A percentile compares a stretch with the other conserved stretches of the same genome.
Evolutionary conservation across 164 flowering plant genomes (phyloP).

Genomic region (Nymphaea colorata): DNA sequence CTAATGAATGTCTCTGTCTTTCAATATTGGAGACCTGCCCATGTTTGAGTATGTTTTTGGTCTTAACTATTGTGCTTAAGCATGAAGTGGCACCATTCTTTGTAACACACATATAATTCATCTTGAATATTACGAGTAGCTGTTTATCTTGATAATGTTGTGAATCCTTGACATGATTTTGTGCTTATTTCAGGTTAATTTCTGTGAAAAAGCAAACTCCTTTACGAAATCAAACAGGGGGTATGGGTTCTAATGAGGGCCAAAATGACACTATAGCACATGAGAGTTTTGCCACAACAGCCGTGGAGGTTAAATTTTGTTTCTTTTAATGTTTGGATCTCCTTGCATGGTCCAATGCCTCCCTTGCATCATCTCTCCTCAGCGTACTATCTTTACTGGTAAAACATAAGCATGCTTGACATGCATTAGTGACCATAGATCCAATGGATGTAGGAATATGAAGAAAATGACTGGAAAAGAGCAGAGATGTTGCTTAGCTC

Average conservation of each 20-base stretch:
- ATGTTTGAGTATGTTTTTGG: no score
- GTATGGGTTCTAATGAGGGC: constrained; percentile 11
- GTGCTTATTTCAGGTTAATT: no score
- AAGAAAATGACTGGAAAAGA: constrained; percentile 59
- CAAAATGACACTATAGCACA: constrained; percentile 16
- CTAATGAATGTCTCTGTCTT: no score
- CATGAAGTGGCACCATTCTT: no score
- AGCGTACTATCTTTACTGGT: no score
- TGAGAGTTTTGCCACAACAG: constrained; percentile 19
- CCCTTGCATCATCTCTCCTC: no score
- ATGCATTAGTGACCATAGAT: not conserved
- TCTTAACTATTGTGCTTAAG: no score
- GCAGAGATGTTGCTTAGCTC: constrained; percentile 42
- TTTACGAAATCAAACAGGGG: constrained; percentile 9
- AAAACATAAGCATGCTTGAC: not conserved
- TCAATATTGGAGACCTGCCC: no score
- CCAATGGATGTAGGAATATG: constrained; percentile 25
- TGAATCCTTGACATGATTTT: not conserved
- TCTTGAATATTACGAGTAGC: no score
- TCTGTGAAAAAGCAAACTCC: constrained; percentile 8
- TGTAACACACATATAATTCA: no score
- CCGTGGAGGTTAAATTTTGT: constrained; percentile 27
- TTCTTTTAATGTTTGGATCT: not conserved
- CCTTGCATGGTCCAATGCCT: no score
- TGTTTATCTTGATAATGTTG: no score